Evolutionary conservation across 495 filamentous ascomycete genomes (phyloP).

Genomic region (Penicillium longicatenatum): DNA sequence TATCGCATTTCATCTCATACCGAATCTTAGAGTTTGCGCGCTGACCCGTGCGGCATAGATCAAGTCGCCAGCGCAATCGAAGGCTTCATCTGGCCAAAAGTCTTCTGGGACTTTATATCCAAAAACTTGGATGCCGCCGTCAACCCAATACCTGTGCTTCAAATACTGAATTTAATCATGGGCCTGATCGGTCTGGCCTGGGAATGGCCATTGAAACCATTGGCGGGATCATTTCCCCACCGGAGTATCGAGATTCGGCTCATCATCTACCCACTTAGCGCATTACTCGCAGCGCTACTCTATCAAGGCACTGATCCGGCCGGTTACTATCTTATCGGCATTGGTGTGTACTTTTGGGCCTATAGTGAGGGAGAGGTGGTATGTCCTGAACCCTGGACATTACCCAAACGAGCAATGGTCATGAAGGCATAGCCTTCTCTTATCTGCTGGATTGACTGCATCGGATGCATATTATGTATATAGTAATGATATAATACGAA

Average conservation of each 20-base stretch:
- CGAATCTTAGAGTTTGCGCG: background rate
- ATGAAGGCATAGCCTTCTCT: constrained; percentile 33
- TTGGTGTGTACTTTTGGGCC: constrained; percentile 92
- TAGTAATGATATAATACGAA: constrained; percentile 10
- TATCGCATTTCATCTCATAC: constrained; percentile 16
- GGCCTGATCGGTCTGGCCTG: constrained; percentile 78
- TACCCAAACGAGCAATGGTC: constrained; percentile 39
- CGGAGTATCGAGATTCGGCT: constrained; percentile 85
- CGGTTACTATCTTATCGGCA: constrained; percentile 87
- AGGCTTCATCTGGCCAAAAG: constrained; percentile 97
- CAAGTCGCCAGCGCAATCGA: constrained; percentile 83
- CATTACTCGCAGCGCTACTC: constrained; percentile 72
- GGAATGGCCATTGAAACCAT: constrained; percentile 82
- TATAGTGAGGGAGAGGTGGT: constrained; percentile 96
- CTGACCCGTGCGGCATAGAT: constrained; percentile 49
- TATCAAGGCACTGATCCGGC: constrained; percentile 94
- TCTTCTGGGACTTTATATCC: constrained; percentile 97
- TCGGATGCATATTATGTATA: constrained; percentile 22
- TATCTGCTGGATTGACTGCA: constrained; percentile 14
- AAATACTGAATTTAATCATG: constrained; percentile 92
- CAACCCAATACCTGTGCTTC: constrained; percentile 83
- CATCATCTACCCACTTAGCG: constrained; percentile 76
- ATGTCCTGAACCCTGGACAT: constrained; percentile 59
- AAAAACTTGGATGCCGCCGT: constrained; percentile 87
- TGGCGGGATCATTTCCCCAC: constrained; percentile 71